Percentiles rank a stretch among this genome's conserved stretches.
Conservation (phyloP, 345 rosid species). For the Boechera stricta region DNA sequence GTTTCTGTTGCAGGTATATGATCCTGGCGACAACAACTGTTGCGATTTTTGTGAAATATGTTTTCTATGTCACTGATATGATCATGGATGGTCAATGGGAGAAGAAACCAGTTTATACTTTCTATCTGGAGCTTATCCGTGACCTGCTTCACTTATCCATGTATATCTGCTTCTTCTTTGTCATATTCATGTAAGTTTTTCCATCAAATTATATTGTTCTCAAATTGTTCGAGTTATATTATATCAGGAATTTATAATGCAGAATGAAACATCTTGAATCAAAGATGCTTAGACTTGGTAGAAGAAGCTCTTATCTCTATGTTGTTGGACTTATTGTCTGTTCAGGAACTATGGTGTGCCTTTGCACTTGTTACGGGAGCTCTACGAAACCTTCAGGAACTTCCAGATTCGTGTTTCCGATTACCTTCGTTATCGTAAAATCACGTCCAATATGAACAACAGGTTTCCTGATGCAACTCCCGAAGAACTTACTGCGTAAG, state of each 20-base stretch:
- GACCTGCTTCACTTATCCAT: constrained; percentile 95
- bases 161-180: constrained; percentile 97
- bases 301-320: neutral
- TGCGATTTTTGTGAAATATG: constrained; percentile 84
- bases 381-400: constrained; percentile 96
- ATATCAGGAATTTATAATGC: neutral
- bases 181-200: constrained; percentile 87
- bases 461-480: constrained; percentile 95
- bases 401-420: constrained; percentile 93
- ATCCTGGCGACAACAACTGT: constrained; percentile 91
- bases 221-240: neutral
- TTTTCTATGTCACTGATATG: constrained; percentile 93
- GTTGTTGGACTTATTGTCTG: constrained; percentile 4
- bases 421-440: constrained; percentile 86
- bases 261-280: neutral
- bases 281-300: constrained; percentile 10
- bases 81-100: constrained; percentile 99
- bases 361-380: constrained; percentile 93
- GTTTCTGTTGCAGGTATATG: constrained; percentile 72
- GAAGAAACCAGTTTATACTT: constrained; percentile 87
- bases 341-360: constrained; percentile 96
- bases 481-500: constrained; percentile 90
- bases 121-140: constrained; percentile 92
- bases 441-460: constrained; percentile 97
- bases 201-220: constrained; percentile 7